Conservation (phyloP, 2,329 filamentous ascomycete species). For the Metarhizium humberi region DNA sequence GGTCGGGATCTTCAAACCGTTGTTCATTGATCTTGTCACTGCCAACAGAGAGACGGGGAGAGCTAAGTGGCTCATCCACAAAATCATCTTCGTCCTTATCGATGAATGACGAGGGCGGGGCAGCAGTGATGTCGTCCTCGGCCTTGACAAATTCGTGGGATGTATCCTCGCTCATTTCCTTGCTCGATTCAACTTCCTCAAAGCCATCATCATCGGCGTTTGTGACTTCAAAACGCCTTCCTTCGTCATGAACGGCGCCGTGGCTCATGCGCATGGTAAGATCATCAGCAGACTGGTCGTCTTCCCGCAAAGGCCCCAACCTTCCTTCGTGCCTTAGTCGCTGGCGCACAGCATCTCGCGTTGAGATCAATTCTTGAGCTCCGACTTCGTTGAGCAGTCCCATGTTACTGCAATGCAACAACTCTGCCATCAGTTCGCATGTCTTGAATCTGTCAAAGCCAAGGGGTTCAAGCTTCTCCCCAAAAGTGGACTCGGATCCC, state of each 20-base stretch:
- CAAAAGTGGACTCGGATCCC: conserved; percentile 78
- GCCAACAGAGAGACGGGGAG: conserved; percentile 53
- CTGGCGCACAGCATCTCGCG: conserved; percentile 73
- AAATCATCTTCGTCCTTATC: conserved; percentile 61
- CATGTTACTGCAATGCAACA: conserved; percentile 98
- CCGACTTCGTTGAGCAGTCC: conserved; percentile 85
- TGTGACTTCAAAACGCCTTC: conserved; percentile 65
- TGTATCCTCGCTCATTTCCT: conserved; percentile 63
- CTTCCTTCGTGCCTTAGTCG: conserved; percentile 68
- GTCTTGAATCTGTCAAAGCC: conserved; percentile 99
- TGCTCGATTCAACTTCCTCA: conserved; percentile 69
- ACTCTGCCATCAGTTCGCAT: conserved; percentile 95
- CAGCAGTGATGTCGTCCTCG: conserved; percentile 37
- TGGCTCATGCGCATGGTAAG: conserved; percentile 49
- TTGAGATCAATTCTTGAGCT: conserved; percentile 75
- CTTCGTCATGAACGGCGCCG: conserved; percentile 42
- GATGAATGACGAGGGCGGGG: conserved; percentile 20
- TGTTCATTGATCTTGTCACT: conserved; percentile 44
- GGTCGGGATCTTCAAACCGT: conserved; percentile 44
- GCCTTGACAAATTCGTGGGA: conserved; percentile 60
- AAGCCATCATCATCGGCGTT: conserved; percentile 86
- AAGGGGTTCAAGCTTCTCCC: conserved; percentile 81
- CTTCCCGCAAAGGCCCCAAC: conserved; percentile 37
- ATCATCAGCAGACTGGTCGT: conserved; percentile 41
- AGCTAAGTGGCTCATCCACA: conserved; percentile 68